Evolutionary conservation across 176 grass and related monocot species (phyloP).

Genomic region (Raddia guianensis): DNA sequence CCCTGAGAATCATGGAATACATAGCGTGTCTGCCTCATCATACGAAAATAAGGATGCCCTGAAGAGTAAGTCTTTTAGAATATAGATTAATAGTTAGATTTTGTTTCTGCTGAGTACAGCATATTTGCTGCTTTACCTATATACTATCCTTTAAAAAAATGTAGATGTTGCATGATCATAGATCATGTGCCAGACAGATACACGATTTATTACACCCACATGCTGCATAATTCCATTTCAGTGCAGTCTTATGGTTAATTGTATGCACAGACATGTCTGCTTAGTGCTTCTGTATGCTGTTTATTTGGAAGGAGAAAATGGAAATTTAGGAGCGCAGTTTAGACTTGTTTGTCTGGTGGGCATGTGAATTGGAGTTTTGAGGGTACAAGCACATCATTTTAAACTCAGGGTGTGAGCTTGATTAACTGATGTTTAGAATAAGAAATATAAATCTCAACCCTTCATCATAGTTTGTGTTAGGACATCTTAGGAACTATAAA

Average conservation of each 20-base stretch:
- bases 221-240: not conserved
- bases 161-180: not conserved
- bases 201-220: not conserved
- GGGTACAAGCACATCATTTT: no score
- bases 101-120: not conserved
- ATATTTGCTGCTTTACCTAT: not conserved
- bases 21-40: slow-evolving; percentile 70
- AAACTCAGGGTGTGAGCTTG: no score
- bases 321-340: no score
- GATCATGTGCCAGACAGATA: slow-evolving; percentile 4
- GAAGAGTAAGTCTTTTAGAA: slow-evolving; percentile 74
- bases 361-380: no score
- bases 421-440: no score
- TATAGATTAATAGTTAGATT: not conserved
- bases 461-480: no score
- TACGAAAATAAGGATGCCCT: slow-evolving; percentile 86
- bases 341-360: no score
- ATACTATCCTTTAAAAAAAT: not conserved
- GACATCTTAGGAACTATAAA: no score
- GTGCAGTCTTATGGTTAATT: not conserved
- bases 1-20: slow-evolving; percentile 55
- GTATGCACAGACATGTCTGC: slow-evolving; percentile 24
- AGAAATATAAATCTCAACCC: no score
- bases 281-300: not conserved
- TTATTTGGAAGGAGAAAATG: not conserved